Evolutionary conservation across 306 rosid species (phyloP).

Genomic region (Vicia faba): DNA sequence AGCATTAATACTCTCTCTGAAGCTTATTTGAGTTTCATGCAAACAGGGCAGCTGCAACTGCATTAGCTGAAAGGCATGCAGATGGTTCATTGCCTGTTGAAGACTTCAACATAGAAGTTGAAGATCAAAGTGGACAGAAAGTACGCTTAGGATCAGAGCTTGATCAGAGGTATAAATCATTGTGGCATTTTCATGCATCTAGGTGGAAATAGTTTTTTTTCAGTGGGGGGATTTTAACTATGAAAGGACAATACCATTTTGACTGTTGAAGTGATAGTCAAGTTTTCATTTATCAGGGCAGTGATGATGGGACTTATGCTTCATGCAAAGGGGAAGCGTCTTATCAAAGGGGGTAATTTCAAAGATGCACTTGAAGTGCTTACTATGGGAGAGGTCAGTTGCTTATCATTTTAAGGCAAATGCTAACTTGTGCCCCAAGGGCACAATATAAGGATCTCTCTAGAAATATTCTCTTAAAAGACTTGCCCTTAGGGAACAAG

Average conservation of each 20-base stretch:
- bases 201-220: not conserved
- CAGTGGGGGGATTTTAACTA: not conserved
- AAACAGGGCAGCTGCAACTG: conserved; percentile 71
- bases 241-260: conserved; percentile 27
- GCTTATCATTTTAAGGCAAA: not conserved
- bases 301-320: conserved; percentile 97
- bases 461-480: no score
- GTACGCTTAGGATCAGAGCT: conserved; percentile 75
- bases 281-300: conserved; percentile 61
- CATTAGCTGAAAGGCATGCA: conserved; percentile 69
- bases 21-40: conserved; percentile 34
- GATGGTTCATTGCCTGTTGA: conserved; percentile 81
- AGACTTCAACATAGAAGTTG: conserved; percentile 77
- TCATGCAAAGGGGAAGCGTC: conserved; percentile 77
- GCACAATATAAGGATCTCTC: no score
- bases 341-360: conserved; percentile 57
- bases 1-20: conserved; percentile 20
- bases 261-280: conserved; percentile 35
- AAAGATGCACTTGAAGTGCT: conserved; percentile 90
- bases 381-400: conserved; percentile 82
- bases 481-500: no score
- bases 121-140: conserved; percentile 88
- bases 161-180: conserved; percentile 66
- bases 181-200: conserved; percentile 23
- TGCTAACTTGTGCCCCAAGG: no score